These are phyloP conservation scores for Entomortierella beljakovae DNA, from an alignment of 192 early-diverging fungal genomes.

Conservation along the genomic window DNA sequence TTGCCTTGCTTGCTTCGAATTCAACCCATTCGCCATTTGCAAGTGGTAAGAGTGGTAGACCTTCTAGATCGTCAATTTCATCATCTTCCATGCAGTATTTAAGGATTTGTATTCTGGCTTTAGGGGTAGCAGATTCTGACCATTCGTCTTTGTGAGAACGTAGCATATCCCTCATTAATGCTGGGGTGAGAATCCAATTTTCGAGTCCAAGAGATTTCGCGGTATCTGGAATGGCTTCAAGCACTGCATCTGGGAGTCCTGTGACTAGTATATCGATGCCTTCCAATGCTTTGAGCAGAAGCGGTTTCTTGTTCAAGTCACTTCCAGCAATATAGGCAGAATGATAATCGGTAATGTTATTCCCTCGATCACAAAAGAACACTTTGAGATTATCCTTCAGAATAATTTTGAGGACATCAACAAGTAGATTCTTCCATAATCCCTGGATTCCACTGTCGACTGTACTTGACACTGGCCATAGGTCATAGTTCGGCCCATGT, in stretches of 20 bases:
- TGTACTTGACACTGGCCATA: constrained; percentile 13
- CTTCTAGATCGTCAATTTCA: constrained; percentile 22
- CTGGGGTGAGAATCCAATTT: constrained; percentile 18
- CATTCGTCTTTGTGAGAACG: constrained; percentile 3
- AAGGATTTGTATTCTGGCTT: constrained; percentile 8
- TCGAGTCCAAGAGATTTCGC: neutral
- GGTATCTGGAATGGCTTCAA: neutral
- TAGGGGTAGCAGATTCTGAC: neutral
- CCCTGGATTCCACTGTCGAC: neutral
- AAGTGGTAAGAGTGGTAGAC: constrained; percentile 25
- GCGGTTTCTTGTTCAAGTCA: constrained; percentile 3
- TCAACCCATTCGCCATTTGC: constrained; percentile 24
- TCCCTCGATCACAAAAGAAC: constrained; percentile 6
- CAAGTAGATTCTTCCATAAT: constrained; percentile 11
- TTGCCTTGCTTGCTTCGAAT: neutral
- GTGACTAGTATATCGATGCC: neutral
- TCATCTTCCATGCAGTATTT: constrained; percentile 18
- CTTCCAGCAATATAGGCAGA: constrained; percentile 4
- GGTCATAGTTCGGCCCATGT: constrained; percentile 16
- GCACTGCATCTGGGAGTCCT: constrained; percentile 6
- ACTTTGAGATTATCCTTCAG: neutral
- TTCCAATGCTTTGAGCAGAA: constrained; percentile 3
- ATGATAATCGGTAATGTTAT: neutral
- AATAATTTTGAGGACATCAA: neutral
- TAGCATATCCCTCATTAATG: constrained; percentile 3